These are phyloP conservation scores for Boletus rufocinnamomeus DNA, from an alignment of 768 basidiomycete species.

Conservation along the genomic window DNA sequence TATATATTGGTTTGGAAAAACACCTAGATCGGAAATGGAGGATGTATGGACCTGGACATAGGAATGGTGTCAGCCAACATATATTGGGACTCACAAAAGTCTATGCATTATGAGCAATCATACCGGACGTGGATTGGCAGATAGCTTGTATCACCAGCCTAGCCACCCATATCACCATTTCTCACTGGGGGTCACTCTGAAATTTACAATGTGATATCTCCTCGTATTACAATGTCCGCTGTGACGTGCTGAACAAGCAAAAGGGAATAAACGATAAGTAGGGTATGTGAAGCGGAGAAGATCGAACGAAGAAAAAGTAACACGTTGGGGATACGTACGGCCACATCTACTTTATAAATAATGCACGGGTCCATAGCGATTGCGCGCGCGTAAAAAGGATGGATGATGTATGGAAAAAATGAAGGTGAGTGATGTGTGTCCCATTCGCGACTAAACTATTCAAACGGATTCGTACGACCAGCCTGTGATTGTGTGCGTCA, in stretches of 20 bases:
- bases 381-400: slow-evolving; percentile 1
- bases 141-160: no score
- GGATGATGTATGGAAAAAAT: slow-evolving; percentile 9
- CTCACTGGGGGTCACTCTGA: background rate
- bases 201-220: slow-evolving; percentile 20
- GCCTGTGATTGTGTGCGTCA: slow-evolving; percentile 45
- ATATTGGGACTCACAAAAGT: no score
- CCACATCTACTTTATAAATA: slow-evolving; percentile 8
- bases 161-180: no score
- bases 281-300: slow-evolving; percentile 23
- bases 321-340: background rate
- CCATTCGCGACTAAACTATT: slow-evolving; percentile 29
- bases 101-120: no score
- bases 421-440: slow-evolving; percentile 1
- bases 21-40: no score
- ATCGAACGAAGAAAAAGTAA: slow-evolving; percentile 9
- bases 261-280: slow-evolving; percentile 23
- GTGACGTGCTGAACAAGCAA: slow-evolving; percentile 9
- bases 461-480: slow-evolving; percentile 69
- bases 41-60: no score
- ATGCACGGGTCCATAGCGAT: slow-evolving; percentile 17
- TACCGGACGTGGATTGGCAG: no score
- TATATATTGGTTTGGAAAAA: no score
- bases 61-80: no score
- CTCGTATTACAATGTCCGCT: slow-evolving; percentile 17